Base-by-base conservation (phyloP, 768 basidiomycete genomes). In the Gelatoporia subvermispora region DNA sequence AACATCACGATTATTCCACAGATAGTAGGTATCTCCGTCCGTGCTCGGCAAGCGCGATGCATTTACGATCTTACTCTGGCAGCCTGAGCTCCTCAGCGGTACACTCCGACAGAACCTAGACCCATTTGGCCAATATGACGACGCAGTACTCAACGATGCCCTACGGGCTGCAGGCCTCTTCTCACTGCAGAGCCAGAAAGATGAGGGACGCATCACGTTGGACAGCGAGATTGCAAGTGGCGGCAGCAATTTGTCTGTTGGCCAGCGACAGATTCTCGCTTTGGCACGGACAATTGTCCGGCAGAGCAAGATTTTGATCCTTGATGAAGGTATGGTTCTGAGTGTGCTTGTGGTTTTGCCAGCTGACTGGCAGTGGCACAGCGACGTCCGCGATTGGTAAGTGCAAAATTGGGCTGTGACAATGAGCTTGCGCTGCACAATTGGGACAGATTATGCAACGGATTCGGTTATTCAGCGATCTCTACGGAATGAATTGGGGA, bases 1-100 rank as follows among this genome's bases (percentile, higher is more conserved):
- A 71, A 72, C 47, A 72, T 82, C 45, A 82, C 80, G 35, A 78
- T 81, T 61, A 81, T 82, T 36, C 81, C 81, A 3, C 80, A 82
- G 55, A 60, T 68, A 36, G 78, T 78, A 50, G 60, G 75, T 52
- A 24, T 16, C 1, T n/a, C 15, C 11, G 15, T 34, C 31, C 41
- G 15, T 15, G 17, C 16, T 18, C 43, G 24, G 49, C 13, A 57
- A 21, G 34, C 38, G 13, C n/a, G 20, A 22, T 16, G 8, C 15
- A 13, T 25, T 2, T 18, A 42, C 25, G 21, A 8, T 18, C 17
- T 37, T 25, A 24, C 18, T 8, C 8, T 17, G 45, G 20, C 46
- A 73, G 69, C 75, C 76, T 31, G 75, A 79, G 44, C 62, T 83
- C 0, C 61, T 82, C 25, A 75, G 74, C 34, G 82, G 82, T 3